A percentile compares a stretch with the other conserved stretches of the same genome.
These are phyloP conservation scores for Fomitopsis serialis DNA, from an alignment of 768 basidiomycete species.

Conservation along the genomic window DNA sequence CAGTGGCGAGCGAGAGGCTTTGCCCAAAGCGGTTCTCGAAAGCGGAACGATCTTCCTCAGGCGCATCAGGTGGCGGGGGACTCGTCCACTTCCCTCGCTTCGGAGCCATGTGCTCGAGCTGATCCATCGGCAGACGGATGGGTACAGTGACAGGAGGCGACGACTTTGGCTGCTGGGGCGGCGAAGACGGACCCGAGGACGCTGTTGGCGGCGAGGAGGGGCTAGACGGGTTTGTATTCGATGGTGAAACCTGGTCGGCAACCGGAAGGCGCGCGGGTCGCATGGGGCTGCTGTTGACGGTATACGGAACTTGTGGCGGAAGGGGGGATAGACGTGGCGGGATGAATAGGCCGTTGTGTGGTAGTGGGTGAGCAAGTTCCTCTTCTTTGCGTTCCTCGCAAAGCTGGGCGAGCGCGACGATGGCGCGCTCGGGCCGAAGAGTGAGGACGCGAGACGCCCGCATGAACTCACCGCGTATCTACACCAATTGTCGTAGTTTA, in stretches of 20 bases:
- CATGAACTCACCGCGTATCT: constrained; percentile 99
- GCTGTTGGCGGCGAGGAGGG: constrained; percentile 11
- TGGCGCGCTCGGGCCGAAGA: constrained; percentile 73
- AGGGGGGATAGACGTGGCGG: constrained; percentile 38
- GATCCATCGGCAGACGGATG: constrained; percentile 44
- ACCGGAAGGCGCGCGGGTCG: constrained; percentile 37
- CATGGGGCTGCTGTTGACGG: constrained; percentile 56
- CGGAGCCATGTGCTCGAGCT: constrained; percentile 68
- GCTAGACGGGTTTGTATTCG: constrained; percentile 22
- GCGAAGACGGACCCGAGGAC: neutral
- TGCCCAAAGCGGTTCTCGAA: constrained; percentile 67
- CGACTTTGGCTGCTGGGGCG: constrained; percentile 2
- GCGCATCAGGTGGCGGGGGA: constrained; percentile 74
- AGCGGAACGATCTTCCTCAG: constrained; percentile 55
- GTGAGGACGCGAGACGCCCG: constrained; percentile 85
- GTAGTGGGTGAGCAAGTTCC: constrained; percentile 45
- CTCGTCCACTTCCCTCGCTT: constrained; percentile 80
- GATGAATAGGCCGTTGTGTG: constrained; percentile 36
- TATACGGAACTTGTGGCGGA: constrained; percentile 70
- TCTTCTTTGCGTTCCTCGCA: constrained; percentile 85
- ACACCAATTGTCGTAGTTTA: neutral
- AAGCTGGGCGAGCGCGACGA: constrained; percentile 78
- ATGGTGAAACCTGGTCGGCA: constrained; percentile 50
- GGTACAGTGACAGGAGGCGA: constrained; percentile 18
- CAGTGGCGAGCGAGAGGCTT: constrained; percentile 64